These are phyloP conservation scores for Aureobasidium sp. DNA, from an alignment of 2,329 filamentous ascomycete genomes.

Conservation along the genomic window DNA sequence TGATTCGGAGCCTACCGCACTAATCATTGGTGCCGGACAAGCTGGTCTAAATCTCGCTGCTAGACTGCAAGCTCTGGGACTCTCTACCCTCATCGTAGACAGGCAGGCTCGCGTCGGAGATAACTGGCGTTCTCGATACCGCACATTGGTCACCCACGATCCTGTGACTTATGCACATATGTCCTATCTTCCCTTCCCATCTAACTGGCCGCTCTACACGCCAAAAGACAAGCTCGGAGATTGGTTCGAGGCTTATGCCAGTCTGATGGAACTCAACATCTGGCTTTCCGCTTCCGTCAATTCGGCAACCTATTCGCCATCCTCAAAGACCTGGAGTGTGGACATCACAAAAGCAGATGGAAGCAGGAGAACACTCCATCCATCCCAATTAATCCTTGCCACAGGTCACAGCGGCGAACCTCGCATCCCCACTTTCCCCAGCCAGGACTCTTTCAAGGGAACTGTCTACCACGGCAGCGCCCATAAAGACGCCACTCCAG, in stretches of 20 bases:
- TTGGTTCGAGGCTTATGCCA: slow-evolving; percentile 60
- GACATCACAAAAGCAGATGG: slow-evolving; percentile 39
- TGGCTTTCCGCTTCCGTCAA: slow-evolving; percentile 51
- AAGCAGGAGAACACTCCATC: slow-evolving; percentile 49
- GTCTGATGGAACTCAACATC: slow-evolving; percentile 59
- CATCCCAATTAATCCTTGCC: slow-evolving; percentile 58
- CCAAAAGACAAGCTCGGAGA: slow-evolving; percentile 65
- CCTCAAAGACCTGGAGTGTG: slow-evolving; percentile 48
- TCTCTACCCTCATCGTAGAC: slow-evolving; percentile 33
- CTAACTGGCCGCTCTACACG: slow-evolving; percentile 61
- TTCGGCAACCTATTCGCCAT: slow-evolving; percentile 45
- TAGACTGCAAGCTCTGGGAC: slow-evolving; percentile 33
- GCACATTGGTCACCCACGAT: slow-evolving; percentile 57
- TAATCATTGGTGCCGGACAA: slow-evolving; percentile 45
- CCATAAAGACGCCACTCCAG: slow-evolving; percentile 42
- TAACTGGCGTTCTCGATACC: slow-evolving; percentile 36
- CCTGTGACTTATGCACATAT: slow-evolving; percentile 55
- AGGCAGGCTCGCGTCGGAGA: slow-evolving; percentile 31
- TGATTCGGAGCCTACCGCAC: slow-evolving; percentile 47
- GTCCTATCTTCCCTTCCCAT: slow-evolving; percentile 58
- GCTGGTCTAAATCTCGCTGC: slow-evolving; percentile 28
- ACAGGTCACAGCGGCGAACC: slow-evolving; percentile 64
- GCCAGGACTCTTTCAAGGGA: slow-evolving; percentile 50
- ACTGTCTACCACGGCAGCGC: slow-evolving; percentile 46
- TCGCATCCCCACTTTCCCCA: slow-evolving; percentile 43